Conservation (phyloP, 2,329 filamentous ascomycete genomes). For the Helotiales sp. region DNA sequence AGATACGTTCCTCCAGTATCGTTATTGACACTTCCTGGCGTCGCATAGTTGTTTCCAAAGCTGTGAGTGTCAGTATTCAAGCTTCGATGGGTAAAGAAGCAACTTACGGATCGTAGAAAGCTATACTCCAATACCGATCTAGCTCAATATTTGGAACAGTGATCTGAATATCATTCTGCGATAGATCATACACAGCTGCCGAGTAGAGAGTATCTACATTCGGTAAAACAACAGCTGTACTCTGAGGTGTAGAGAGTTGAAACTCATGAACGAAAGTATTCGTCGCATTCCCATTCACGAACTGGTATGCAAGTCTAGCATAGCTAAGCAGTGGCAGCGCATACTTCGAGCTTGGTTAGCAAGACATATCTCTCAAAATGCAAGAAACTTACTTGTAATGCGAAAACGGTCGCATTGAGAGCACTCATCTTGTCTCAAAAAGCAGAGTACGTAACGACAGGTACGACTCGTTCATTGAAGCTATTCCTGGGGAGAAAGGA, state of each 20-base stretch:
- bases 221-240: conserved; percentile 1
- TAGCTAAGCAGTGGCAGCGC: conserved; percentile 5
- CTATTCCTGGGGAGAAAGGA: too few species aligned
- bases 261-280: background rate
- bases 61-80: background rate
- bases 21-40: background rate
- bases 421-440: background rate
- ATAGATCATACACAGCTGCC: conserved; percentile 8
- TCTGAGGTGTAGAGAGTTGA: background rate
- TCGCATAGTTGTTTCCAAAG: conserved; percentile 7
- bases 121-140: conserved; percentile 12
- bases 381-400: background rate
- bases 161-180: conserved; percentile 1
- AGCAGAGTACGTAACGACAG: too few species aligned
- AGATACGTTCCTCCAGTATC: conserved; percentile 4
- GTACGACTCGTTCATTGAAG: too few species aligned
- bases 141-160: conserved; percentile 8
- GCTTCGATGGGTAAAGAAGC: background rate
- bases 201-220: conserved; percentile 19
- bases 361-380: too few species aligned
- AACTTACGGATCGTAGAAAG: conserved; percentile 5
- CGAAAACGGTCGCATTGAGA: background rate
- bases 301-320: background rate
- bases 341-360: too few species aligned
- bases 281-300: background rate